Base-by-base conservation (phyloP, 495 filamentous ascomycete genomes). In the Neurospora discreta region DNA sequence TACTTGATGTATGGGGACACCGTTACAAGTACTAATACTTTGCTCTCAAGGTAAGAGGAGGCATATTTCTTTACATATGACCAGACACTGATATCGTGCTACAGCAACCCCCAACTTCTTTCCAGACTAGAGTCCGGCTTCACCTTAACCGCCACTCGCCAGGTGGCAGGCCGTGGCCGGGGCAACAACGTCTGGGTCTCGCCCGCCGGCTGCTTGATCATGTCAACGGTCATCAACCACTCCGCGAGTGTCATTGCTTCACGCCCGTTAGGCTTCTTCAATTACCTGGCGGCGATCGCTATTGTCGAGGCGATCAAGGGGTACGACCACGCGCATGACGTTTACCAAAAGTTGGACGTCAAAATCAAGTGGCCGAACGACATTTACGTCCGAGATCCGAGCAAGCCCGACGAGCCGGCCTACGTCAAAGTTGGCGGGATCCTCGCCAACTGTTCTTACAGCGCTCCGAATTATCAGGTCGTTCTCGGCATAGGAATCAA, bases 301-400 rank as follows among this genome's bases (percentile, higher is more conserved):
- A 91, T 93, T 40, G 90, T 97, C 10, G 88, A 93, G 71, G 95
- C 93, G 0, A 89, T 98, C 76, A 90, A 92, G 74, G 85, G 84
- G 36, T 99, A 98, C 77, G 93, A 91, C 67, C 69, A 69, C 11
- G 80, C 79, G 20, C 1, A 65, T 33, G 26, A 36, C 7, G 11
- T 65, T 36, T 98, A 96, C 78, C 84, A 86, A 42, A 81, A 87
- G 1, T 73, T 97, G 39, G 92, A 92, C 10, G 88, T 98, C 43
- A 93, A 92, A 79, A 78, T 99, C 41, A 99, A 99, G 81, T 99
- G 95, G 95, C 95, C 95, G 9, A 99, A 99, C 74, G 95, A 99
- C 78, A 92, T 99, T 73, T 98, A 94, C 78, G 94, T 92, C 0
- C 84, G 87, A 13, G 92, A 94, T 76, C 93, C 93, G 2, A 81